These are phyloP conservation scores for Ascosphaera apis DNA, from an alignment of 2,329 filamentous ascomycete species.

Conservation along the genomic window DNA sequence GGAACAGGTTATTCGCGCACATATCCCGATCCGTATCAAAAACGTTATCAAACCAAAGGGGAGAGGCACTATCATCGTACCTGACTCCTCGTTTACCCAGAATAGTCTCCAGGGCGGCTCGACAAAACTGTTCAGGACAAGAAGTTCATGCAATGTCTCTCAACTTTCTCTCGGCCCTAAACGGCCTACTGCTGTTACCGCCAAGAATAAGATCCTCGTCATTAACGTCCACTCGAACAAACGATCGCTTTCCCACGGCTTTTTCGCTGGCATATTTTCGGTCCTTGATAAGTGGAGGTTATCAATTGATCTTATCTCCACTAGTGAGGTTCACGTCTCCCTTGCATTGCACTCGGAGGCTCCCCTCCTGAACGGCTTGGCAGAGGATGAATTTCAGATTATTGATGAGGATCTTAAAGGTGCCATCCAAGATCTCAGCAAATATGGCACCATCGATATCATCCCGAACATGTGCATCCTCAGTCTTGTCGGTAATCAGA, in stretches of 20 bases:
- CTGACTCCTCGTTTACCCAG: slow-evolving; percentile 38
- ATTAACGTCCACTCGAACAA: slow-evolving; percentile 98
- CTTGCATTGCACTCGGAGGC: slow-evolving; percentile 77
- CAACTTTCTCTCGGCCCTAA: slow-evolving; percentile 39
- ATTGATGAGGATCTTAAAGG: slow-evolving; percentile 38
- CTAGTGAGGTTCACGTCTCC: slow-evolving; percentile 88
- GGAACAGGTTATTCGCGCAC: slow-evolving; percentile 57
- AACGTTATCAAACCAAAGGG: slow-evolving; percentile 45
- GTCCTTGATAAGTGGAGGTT: slow-evolving; percentile 71
- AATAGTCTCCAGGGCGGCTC: slow-evolving; percentile 31
- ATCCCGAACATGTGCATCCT: slow-evolving; percentile 86
- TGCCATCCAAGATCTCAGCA: slow-evolving; percentile 48
- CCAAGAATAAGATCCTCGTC: slow-evolving; percentile 90
- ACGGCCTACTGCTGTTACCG: slow-evolving; percentile 73
- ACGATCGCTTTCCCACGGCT: slow-evolving; percentile 83
- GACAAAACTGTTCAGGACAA: slow-evolving; percentile 27
- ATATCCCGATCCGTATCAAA: slow-evolving; percentile 45
- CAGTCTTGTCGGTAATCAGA: slow-evolving; percentile 77
- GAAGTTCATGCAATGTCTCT: slow-evolving; percentile 23
- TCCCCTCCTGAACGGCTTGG: slow-evolving; percentile 26
- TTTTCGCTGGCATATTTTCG: slow-evolving; percentile 81
- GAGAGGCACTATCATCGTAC: slow-evolving; percentile 44
- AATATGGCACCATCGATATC: slow-evolving; percentile 76
- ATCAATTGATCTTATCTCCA: slow-evolving; percentile 89
- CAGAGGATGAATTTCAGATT: slow-evolving; percentile 28